Evolutionary conservation across 73 alveolate species (phyloP).

Genomic region (Stentor roeselii): DNA sequence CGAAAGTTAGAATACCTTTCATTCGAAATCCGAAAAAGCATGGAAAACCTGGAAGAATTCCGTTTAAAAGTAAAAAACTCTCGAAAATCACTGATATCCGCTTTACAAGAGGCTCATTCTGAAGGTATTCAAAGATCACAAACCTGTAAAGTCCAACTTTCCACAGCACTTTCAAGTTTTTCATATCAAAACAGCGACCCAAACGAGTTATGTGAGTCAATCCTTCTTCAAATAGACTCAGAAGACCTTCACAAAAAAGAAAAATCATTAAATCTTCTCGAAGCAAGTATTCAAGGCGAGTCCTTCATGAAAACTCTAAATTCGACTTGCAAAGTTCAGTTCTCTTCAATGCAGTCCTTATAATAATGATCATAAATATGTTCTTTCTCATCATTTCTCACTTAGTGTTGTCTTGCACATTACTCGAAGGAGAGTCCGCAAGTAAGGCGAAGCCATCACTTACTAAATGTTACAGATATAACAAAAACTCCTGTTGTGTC

Average conservation of each 20-base stretch:
- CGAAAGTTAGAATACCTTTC: background rate
- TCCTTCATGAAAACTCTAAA: too few species aligned
- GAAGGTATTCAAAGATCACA: background rate
- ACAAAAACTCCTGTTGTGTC: constrained; percentile 59
- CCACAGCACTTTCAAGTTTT: too few species aligned
- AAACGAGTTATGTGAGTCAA: background rate
- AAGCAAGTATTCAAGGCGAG: background rate
- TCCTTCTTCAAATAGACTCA: background rate
- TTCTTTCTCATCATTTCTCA: too few species aligned
- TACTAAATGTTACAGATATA: constrained; percentile 55
- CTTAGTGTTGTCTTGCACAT: background rate
- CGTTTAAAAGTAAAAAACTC: background rate
- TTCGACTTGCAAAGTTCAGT: background rate
- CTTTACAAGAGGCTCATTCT: background rate
- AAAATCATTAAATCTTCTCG: background rate
- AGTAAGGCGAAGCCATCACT: constrained; percentile 46
- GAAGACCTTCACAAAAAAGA: background rate
- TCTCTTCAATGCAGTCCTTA: too few species aligned
- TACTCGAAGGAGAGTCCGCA: constrained; percentile 6
- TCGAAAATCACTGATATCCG: background rate
- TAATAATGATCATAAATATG: background rate
- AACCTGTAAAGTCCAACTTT: background rate
- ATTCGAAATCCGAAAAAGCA: background rate
- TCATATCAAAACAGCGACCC: background rate
- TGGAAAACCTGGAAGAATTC: background rate